These are phyloP conservation scores for Ascochyta lentis DNA, from an alignment of 2,329 filamentous ascomycete genomes.

Conservation along the genomic window DNA sequence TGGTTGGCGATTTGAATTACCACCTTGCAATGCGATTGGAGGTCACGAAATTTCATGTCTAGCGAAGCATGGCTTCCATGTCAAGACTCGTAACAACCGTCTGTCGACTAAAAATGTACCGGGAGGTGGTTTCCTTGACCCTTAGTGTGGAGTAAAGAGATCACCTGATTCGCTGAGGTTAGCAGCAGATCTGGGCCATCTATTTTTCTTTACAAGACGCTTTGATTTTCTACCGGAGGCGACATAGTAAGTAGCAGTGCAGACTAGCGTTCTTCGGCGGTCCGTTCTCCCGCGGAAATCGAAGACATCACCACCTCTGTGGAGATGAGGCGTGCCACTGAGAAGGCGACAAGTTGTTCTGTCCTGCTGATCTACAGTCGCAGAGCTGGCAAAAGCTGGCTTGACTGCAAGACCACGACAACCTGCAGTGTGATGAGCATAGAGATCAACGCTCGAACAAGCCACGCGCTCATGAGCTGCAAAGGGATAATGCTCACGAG, in stretches of 20 bases:
- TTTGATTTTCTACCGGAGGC: slow-evolving; percentile 1
- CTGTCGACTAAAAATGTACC: background rate
- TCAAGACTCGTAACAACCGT: background rate
- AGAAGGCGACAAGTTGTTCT: background rate
- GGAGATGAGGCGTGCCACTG: background rate
- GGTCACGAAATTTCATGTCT: no score
- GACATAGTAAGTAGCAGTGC: background rate
- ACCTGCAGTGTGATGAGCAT: slow-evolving; percentile 5
- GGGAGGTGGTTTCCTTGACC: background rate
- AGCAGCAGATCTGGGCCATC: slow-evolving; percentile 18
- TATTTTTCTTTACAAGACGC: slow-evolving; percentile 10
- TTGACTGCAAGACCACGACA: slow-evolving; percentile 1
- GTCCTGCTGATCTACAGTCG: slow-evolving; percentile 10
- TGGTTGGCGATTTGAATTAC: no score
- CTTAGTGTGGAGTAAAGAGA: background rate
- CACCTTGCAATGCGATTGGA: no score
- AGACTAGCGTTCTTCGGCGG: slow-evolving; percentile 13
- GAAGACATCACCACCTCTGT: slow-evolving; percentile 8
- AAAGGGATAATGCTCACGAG: slow-evolving; percentile 1
- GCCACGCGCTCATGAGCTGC: slow-evolving; percentile 23
- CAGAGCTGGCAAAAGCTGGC: background rate
- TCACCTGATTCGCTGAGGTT: background rate
- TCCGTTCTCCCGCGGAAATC: slow-evolving; percentile 19
- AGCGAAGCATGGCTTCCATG: no score
- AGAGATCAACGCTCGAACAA: slow-evolving; percentile 5